Evolutionary conservation across 2,329 filamentous ascomycete genomes (phyloP).

Genomic region (Xylaria sp.): DNA sequence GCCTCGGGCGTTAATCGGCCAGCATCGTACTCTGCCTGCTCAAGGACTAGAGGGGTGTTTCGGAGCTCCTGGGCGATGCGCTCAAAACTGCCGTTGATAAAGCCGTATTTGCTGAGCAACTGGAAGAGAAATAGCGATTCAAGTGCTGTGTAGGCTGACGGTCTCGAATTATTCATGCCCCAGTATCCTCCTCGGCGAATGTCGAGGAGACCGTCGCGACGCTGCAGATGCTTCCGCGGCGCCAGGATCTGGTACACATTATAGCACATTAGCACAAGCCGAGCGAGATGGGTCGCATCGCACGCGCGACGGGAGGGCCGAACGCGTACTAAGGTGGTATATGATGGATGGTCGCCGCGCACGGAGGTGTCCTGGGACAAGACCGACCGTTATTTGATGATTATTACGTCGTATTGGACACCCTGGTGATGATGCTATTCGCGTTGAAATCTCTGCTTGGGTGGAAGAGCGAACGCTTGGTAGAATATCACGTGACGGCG

Average conservation of each 20-base stretch:
- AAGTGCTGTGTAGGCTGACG: conserved; percentile 80
- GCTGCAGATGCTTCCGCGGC: conserved; percentile 65
- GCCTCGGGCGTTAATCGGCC: conserved; percentile 80
- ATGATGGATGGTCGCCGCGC: conserved; percentile 20
- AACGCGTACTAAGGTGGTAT: conserved; percentile 45
- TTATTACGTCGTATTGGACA: conserved; percentile 41
- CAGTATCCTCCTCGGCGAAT: conserved; percentile 64
- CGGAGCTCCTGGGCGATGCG: conserved; percentile 79
- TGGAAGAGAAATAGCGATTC: conserved; percentile 89
- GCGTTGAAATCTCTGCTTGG: conserved; percentile 46
- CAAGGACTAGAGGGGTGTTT: conserved; percentile 77
- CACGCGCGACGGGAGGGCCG: conserved; percentile 27
- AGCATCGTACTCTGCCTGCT: conserved; percentile 77
- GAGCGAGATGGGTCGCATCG: conserved; percentile 21
- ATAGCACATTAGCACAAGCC: conserved; percentile 45
- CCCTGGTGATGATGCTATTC: conserved; percentile 46
- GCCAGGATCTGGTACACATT: conserved; percentile 59
- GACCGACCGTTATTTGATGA: conserved; percentile 45
- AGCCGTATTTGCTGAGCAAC: conserved; percentile 75
- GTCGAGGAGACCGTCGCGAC: conserved; percentile 66
- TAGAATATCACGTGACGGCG: conserved; percentile 47
- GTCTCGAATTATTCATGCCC: conserved; percentile 64
- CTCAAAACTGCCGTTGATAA: conserved; percentile 72
- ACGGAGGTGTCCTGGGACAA: conserved; percentile 42
- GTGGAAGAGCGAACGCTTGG: conserved; percentile 43